Conservation (phyloP, 2,329 filamentous ascomycete genomes). For the Cercospora canescens region DNA sequence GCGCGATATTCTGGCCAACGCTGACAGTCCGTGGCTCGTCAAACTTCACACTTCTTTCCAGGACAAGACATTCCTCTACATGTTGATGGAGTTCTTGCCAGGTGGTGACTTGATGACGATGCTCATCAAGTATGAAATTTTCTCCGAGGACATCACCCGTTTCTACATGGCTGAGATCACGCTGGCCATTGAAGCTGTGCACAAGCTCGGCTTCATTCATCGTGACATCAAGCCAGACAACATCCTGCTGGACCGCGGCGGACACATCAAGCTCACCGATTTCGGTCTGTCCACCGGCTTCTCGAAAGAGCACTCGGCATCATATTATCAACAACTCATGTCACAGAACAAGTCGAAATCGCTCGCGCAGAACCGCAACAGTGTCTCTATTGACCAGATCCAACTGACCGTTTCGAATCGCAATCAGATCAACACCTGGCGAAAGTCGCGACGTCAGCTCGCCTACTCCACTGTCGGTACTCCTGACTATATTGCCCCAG, state of each 20-base stretch:
- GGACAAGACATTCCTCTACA: slow-evolving; percentile 92
- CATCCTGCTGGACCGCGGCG: slow-evolving; percentile 90
- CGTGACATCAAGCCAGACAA: slow-evolving; percentile 99
- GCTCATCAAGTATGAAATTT: slow-evolving; percentile 99
- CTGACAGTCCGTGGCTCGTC: slow-evolving; percentile 99
- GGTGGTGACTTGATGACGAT: slow-evolving; percentile 99
- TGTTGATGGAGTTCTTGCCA: slow-evolving; percentile 98
- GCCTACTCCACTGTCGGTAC: slow-evolving; percentile 98
- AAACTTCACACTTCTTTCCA: slow-evolving; percentile 99
- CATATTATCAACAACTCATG: slow-evolving; percentile 95
- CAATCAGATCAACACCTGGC: slow-evolving; percentile 97
- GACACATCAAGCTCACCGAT: slow-evolving; percentile 97
- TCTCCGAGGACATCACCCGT: slow-evolving; percentile 95
- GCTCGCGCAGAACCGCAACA: slow-evolving; percentile 71
- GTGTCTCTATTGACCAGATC: slow-evolving; percentile 95
- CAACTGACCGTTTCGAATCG: slow-evolving; percentile 97
- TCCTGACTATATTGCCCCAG: slow-evolving; percentile 96
- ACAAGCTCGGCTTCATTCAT: slow-evolving; percentile 97
- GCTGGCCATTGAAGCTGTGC: slow-evolving; percentile 96
- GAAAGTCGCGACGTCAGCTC: slow-evolving; percentile 91
- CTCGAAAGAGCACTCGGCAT: slow-evolving; percentile 96
- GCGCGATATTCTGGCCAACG: slow-evolving; percentile 95
- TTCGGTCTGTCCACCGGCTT: slow-evolving; percentile 98
- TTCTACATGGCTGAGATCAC: slow-evolving; percentile 99
- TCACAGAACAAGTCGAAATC: slow-evolving; percentile 54